Base-by-base conservation (phyloP, 1,139 yeast genomes). In the Saccharomyces hybrid region DNA sequence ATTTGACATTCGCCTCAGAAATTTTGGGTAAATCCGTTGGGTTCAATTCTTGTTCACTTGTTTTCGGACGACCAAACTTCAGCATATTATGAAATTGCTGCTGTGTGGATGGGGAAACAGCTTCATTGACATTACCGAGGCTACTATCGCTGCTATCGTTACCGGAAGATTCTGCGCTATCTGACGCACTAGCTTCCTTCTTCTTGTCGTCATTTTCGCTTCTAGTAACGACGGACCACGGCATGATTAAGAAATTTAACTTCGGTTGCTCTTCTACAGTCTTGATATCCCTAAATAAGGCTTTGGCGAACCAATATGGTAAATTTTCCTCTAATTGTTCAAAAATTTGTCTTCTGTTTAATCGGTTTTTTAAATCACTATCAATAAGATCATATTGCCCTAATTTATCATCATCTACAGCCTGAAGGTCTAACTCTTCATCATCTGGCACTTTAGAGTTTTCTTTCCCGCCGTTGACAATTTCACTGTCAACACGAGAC, bases 221-320 rank as follows among this genome's bases (percentile, higher is more conserved):
- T 4, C 19, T 2, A 19, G n/a, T 8, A 47, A 19, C 49, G 8
- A 32, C n/a, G 4, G 48, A 53, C 66, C 69, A 69, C 0, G 80
- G 77, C 44, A 58, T 69, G 26, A 91, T 73, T 16, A 79, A 77
- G 66, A 93, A 91, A 19, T 91, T 87, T 50, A 91, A 77, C 67
- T 86, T 88, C 29, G 86, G 83, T 14, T 80, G 76, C 41, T 83
- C 87, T 65, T 82, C 83, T 5, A 70, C 65, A 0, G 83, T 82
- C 59, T 78, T 78, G 58, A 76, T 78, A 64, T 86, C 85, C 58
- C 79, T 78, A 19, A 90, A 73, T 1, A 91, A 69, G 1, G 86
- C 82, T 51, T 81, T 78, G 0, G 90, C 91, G 11, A 88, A 77
- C 98, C 98, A 93, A 50, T 77, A 78, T 0, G 99, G 98, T 28